Percentiles rank a stretch among this genome's conserved stretches.
Evolutionary conservation across 768 basidiomycete species (phyloP).

Genomic region (Hemileccinum rubropunctum): DNA sequence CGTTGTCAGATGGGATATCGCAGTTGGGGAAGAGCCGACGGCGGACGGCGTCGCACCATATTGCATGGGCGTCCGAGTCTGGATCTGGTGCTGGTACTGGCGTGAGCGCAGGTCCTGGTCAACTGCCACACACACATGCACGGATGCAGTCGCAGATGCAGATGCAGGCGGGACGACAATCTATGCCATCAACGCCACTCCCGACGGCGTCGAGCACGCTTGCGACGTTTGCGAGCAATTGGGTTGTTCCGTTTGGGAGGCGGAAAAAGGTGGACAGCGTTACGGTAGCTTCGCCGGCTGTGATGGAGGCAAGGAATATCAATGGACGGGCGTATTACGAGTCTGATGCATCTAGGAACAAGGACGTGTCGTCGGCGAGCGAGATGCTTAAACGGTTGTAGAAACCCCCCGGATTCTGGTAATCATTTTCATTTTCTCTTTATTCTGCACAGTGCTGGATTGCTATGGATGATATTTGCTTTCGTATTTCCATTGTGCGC

Average conservation of each 20-base stretch:
- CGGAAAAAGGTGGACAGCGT: constrained; percentile 37
- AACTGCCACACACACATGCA: not conserved
- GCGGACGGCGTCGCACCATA: constrained; percentile 60
- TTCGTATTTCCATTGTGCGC: not conserved
- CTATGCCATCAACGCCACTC: constrained; percentile 17
- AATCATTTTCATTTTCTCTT: not conserved
- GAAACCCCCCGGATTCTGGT: not conserved
- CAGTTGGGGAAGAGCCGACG: constrained; percentile 44
- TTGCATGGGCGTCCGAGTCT: constrained; percentile 45
- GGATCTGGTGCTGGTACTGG: not conserved
- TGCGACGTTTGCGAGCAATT: constrained; percentile 59
- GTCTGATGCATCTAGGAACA: not conserved
- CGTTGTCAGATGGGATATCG: constrained; percentile 59
- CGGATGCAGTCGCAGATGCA: not conserved
- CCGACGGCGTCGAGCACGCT: constrained; percentile 50
- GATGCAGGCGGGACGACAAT: not conserved
- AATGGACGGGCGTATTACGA: constrained; percentile 21
- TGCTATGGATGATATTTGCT: constrained; percentile 1
- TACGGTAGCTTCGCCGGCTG: constrained; percentile 1
- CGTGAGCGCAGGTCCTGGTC: not conserved
- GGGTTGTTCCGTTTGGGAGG: constrained; percentile 63
- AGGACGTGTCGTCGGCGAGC: constrained; percentile 37
- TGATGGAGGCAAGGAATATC: constrained; percentile 1
- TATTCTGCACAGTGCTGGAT: not conserved
- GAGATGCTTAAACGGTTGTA: constrained; percentile 35